A percentile compares a stretch with the other conserved stretches of the same genome.
Conservation (phyloP, 2,329 filamentous ascomycete species). For the Claviceps capensis region DNA sequence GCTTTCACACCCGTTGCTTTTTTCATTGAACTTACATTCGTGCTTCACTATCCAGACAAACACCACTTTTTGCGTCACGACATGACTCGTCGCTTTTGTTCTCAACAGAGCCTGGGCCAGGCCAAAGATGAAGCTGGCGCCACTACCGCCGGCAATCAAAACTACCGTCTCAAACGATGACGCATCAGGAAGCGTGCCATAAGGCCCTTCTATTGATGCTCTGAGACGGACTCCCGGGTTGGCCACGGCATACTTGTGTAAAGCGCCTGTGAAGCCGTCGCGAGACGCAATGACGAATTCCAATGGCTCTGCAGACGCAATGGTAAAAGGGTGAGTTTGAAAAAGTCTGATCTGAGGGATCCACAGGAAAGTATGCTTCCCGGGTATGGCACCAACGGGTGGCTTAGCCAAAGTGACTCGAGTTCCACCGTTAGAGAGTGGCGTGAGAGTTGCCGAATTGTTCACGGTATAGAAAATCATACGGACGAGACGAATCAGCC, state of each 20-base stretch:
- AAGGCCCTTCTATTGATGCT: constrained; percentile 44
- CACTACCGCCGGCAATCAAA: constrained; percentile 47
- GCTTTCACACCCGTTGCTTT: not conserved
- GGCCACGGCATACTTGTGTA: constrained; percentile 36
- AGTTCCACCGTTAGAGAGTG: constrained; percentile 39
- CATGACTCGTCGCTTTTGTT: constrained; percentile 7
- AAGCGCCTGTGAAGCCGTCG: constrained; percentile 43
- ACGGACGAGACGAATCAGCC: constrained; percentile 31
- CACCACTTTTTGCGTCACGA: constrained; percentile 15
- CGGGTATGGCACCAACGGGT: constrained; percentile 31
- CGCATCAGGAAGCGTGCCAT: constrained; percentile 40
- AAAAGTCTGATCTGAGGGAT: constrained; percentile 41
- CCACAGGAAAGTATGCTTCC: constrained; percentile 52
- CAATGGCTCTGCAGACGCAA: constrained; percentile 35
- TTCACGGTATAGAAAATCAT: constrained; percentile 31
- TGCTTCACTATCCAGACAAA: constrained; percentile 28
- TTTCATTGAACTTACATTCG: constrained; percentile 15
- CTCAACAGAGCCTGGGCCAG: constrained; percentile 23
- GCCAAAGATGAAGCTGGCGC: constrained; percentile 41
- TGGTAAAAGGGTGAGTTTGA: constrained; percentile 52
- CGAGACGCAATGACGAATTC: constrained; percentile 46
- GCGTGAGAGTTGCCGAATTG: constrained; percentile 38
- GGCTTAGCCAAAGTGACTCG: constrained; percentile 39
- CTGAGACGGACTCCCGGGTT: constrained; percentile 34
- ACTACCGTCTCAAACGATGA: constrained; percentile 40